phyloP scores from a whole-genome alignment of 768 basidiomycete species.

The Ramaria sp. region DNA sequence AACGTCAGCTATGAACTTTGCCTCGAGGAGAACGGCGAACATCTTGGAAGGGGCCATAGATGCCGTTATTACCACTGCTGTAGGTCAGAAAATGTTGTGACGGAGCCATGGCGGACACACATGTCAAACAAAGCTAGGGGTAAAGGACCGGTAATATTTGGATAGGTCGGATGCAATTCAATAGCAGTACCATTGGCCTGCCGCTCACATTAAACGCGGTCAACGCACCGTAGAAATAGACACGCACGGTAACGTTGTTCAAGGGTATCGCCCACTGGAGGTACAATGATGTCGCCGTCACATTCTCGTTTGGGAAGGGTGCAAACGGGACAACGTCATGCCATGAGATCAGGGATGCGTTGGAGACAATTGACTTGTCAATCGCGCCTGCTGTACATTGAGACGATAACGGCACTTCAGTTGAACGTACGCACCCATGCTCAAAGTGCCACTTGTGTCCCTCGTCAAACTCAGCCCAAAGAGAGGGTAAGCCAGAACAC shows the following conservation, averaged over 20 bases:
- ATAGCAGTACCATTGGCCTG: constrained; percentile 49
- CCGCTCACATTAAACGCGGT: neutral
- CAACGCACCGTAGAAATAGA: neutral
- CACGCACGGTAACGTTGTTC: constrained; percentile 39
- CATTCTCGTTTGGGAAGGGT: constrained; percentile 37
- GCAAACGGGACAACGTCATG: constrained; percentile 65
- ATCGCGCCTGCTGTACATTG: constrained; percentile 50
- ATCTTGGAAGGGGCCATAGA: constrained; percentile 7
- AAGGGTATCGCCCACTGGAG: constrained; percentile 67
- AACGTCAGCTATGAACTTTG: neutral
- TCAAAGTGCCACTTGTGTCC: constrained; percentile 49
- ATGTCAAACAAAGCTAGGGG: constrained; percentile 67
- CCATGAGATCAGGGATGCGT: constrained; percentile 56
- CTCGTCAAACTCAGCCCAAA: constrained; percentile 61
- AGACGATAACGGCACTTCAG: neutral
- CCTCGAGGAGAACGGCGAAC: neutral
- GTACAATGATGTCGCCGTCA: constrained; percentile 56
- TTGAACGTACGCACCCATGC: constrained; percentile 39
- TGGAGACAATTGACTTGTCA: constrained; percentile 55
- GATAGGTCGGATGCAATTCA: constrained; percentile 53
- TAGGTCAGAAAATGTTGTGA: neutral
- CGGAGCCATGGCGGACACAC: constrained; percentile 30
- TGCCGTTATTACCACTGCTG: constrained; percentile 2
- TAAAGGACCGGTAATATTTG: constrained; percentile 37
- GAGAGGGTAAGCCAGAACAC: constrained; percentile 59